Conservation (phyloP, 2,329 filamentous ascomycete genomes). For the Aspergillus chevalieri region DNA sequence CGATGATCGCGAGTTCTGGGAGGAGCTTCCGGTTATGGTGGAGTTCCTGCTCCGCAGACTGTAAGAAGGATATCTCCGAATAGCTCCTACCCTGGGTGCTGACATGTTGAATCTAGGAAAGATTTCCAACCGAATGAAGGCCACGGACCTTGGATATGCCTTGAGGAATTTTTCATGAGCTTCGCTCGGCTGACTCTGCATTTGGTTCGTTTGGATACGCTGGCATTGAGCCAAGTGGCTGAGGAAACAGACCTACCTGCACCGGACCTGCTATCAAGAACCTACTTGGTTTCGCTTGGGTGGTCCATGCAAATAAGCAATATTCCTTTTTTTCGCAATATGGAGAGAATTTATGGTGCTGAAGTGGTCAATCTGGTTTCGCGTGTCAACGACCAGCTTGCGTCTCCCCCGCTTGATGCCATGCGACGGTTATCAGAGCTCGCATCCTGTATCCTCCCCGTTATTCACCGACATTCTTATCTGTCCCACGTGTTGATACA, state of each 20-base stretch:
- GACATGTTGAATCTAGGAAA: conserved; percentile 16
- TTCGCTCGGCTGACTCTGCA: conserved; percentile 37
- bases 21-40: conserved; percentile 35
- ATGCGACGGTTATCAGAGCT: conserved; percentile 25
- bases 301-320: conserved; percentile 29
- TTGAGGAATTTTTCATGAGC: conserved; percentile 38
- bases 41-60: conserved; percentile 36
- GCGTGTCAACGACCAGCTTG: conserved; percentile 24
- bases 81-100: neutral
- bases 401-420: conserved; percentile 20
- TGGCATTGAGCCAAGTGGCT: conserved; percentile 22
- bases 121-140: conserved; percentile 28
- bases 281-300: conserved; percentile 29
- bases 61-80: conserved; percentile 19
- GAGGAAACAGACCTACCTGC: conserved; percentile 23
- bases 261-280: conserved; percentile 25
- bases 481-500: conserved; percentile 18
- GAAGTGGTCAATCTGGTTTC: conserved; percentile 23
- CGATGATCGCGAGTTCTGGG: conserved; percentile 42
- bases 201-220: conserved; percentile 35
- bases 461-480: conserved; percentile 24
- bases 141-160: conserved; percentile 20
- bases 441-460: conserved; percentile 19
- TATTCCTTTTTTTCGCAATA: conserved; percentile 33
- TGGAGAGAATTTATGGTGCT: conserved; percentile 25